These are phyloP conservation scores for Microbotryomycetes sp. DNA, from an alignment of 1,284 basidiomycete genomes.

Conservation along the genomic window DNA sequence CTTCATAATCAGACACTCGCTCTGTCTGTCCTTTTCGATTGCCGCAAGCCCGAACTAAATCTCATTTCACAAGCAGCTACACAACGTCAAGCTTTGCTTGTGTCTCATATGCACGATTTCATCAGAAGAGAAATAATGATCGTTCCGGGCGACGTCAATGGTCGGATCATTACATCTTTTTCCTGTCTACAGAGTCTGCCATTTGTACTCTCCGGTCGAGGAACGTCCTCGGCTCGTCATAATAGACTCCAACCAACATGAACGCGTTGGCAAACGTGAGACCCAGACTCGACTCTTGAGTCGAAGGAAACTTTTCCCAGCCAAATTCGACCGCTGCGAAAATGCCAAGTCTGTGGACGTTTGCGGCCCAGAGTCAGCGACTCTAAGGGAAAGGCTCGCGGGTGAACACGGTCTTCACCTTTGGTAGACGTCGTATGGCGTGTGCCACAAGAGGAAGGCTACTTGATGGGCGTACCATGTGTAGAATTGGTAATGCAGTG, in stretches of 20 bases:
- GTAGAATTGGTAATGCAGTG: slow-evolving; percentile 97
- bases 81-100: no score
- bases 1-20: no score
- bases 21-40: no score
- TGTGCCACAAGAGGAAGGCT: slow-evolving; percentile 74
- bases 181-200: no score
- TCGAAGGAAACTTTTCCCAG: slow-evolving; percentile 83
- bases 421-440: slow-evolving; percentile 49
- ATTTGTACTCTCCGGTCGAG: no score
- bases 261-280: slow-evolving; percentile 55
- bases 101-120: no score
- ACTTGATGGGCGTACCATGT: slow-evolving; percentile 93
- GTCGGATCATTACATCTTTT: no score
- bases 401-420: no score
- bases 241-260: slow-evolving; percentile 44
- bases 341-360: slow-evolving; percentile 51
- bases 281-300: slow-evolving; percentile 57
- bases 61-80: no score
- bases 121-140: no score
- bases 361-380: slow-evolving; percentile 6
- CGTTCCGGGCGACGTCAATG: no score
- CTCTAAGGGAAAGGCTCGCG: slow-evolving; percentile 3
- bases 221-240: background rate
- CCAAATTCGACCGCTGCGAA: slow-evolving; percentile 66
- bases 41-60: no score